Evolutionary conservation across 2,329 filamentous ascomycete species (phyloP).

Genomic region (Moelleriella libera): DNA sequence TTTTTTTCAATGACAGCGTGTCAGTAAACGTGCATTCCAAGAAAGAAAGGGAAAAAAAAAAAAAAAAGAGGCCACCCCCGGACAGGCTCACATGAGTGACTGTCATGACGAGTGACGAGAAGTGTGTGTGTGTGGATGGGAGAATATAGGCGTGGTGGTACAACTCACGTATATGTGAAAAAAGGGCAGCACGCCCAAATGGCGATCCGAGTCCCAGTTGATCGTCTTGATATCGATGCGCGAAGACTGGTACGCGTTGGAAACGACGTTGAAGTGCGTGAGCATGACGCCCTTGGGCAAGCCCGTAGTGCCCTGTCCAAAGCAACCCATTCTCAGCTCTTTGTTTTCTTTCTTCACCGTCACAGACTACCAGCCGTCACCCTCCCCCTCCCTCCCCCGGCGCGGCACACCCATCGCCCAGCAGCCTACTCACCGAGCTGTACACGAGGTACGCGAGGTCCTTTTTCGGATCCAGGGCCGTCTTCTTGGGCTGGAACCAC

Average conservation of each 20-base stretch:
- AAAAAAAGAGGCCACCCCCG: too few relatives aligned
- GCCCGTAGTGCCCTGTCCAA: conserved; percentile 60
- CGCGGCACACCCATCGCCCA: neutral
- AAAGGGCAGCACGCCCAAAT: conserved; percentile 73
- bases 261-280: conserved; percentile 67
- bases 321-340: neutral
- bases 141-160: neutral
- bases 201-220: conserved; percentile 51
- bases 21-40: too few relatives aligned
- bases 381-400: too few relatives aligned
- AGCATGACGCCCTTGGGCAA: conserved; percentile 85
- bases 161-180: conserved; percentile 72
- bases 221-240: conserved; percentile 37
- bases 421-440: conserved; percentile 36
- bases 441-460: conserved; percentile 81
- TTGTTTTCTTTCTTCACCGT: neutral
- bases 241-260: conserved; percentile 50
- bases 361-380: neutral
- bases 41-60: neutral
- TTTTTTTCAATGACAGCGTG: too few relatives aligned
- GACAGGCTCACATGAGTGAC: too few relatives aligned
- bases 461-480: conserved; percentile 50
- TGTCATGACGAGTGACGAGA: too few relatives aligned
- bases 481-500: conserved; percentile 35
- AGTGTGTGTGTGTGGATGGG: too few relatives aligned